phyloP scores from a whole-genome alignment of 495 filamentous ascomycete genomes.

The Hyphodiscus hymeniophilus region DNA sequence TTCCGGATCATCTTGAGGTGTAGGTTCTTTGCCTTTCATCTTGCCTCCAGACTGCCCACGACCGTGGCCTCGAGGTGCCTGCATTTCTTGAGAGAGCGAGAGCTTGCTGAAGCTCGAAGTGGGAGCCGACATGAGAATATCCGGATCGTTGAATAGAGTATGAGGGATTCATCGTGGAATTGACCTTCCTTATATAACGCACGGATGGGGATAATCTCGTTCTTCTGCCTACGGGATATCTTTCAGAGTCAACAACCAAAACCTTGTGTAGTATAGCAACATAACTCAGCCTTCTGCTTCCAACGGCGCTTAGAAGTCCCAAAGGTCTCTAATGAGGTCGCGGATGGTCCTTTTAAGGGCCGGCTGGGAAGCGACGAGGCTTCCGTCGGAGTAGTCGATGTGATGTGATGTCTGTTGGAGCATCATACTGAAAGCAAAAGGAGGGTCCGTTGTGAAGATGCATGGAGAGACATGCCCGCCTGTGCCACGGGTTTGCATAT shows the following conservation, averaged over 20 bases:
- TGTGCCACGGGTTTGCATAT: no score
- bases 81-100: slow-evolving; percentile 16
- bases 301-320: slow-evolving; percentile 4
- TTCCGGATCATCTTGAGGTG: slow-evolving; percentile 2
- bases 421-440: not conserved
- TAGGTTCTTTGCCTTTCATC: slow-evolving; percentile 16
- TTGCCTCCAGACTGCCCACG: slow-evolving; percentile 3
- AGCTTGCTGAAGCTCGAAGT: slow-evolving; percentile 23
- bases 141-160: slow-evolving; percentile 27
- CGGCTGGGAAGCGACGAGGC: slow-evolving; percentile 24
- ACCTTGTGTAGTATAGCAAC: slow-evolving; percentile 11
- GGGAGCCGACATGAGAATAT: slow-evolving; percentile 20
- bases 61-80: slow-evolving; percentile 10
- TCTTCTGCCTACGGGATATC: slow-evolving; percentile 14
- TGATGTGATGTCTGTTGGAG: not conserved
- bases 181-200: slow-evolving; percentile 18
- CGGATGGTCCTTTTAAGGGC: slow-evolving; percentile 13
- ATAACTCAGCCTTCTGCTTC: slow-evolving; percentile 18
- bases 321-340: slow-evolving; percentile 12
- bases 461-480: not conserved
- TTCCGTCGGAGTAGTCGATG: not conserved
- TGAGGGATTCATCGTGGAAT: slow-evolving; percentile 10
- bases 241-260: slow-evolving; percentile 11
- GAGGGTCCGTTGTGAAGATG: not conserved
- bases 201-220: not conserved